Conservation (phyloP, 2,329 filamentous ascomycete genomes). For the Achaetomium macrosporum region DNA sequence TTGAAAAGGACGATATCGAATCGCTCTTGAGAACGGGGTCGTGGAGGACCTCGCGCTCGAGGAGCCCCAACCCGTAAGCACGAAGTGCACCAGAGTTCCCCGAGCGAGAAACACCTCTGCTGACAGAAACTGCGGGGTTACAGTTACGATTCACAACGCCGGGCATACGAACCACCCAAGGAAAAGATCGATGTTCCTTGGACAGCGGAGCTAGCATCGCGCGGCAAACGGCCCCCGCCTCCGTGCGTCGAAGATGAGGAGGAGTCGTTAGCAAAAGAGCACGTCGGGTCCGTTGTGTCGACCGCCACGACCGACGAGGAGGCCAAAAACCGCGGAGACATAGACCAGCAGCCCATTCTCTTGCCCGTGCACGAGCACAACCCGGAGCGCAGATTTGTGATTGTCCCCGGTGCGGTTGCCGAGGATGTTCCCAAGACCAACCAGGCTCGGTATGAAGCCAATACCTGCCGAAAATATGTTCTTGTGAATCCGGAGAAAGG, state of each 20-base stretch:
- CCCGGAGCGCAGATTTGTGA: slow-evolving; percentile 60
- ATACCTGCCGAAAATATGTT: slow-evolving; percentile 38
- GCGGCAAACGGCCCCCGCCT: slow-evolving; percentile 43
- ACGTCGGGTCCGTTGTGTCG: slow-evolving; percentile 35
- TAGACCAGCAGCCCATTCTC: slow-evolving; percentile 64
- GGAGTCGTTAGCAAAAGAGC: slow-evolving; percentile 56
- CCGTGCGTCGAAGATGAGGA: slow-evolving; percentile 66
- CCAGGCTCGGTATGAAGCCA: slow-evolving; percentile 34
- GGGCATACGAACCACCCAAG: slow-evolving; percentile 12
- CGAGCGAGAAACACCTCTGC: neutral
- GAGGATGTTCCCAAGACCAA: slow-evolving; percentile 16
- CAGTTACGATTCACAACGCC: slow-evolving; percentile 15
- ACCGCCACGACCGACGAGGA: slow-evolving; percentile 43
- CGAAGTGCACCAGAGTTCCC: neutral
- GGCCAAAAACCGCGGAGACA: slow-evolving; percentile 53
- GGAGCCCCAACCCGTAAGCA: slow-evolving; percentile 32
- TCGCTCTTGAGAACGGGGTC: slow-evolving; percentile 45
- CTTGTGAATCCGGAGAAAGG: slow-evolving; percentile 26
- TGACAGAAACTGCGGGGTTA: slow-evolving; percentile 1
- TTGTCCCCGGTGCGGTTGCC: slow-evolving; percentile 38
- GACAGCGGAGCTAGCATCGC: slow-evolving; percentile 1
- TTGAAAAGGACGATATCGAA: slow-evolving; percentile 39
- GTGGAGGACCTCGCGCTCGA: slow-evolving; percentile 43
- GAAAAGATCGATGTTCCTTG: slow-evolving; percentile 15
- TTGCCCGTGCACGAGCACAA: slow-evolving; percentile 56